Conservation (phyloP, 2,329 filamentous ascomycete species). For the Fusarium virguliforme region DNA sequence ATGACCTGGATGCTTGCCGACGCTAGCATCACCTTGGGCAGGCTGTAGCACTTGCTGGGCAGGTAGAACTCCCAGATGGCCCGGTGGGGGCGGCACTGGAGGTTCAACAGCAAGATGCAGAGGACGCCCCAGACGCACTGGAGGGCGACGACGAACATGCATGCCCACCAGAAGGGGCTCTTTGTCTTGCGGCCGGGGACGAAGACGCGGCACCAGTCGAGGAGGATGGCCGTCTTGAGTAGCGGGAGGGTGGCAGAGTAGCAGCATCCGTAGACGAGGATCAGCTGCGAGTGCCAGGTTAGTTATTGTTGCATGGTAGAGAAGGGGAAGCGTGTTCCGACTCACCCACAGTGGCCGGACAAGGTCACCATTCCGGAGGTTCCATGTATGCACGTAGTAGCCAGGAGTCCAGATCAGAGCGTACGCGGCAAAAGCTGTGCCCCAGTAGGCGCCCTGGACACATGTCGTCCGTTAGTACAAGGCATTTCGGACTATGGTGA, state of each 20-base stretch:
- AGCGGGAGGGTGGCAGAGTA: slow-evolving; percentile 30
- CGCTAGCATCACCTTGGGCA: slow-evolving; percentile 24
- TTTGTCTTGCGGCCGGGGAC: slow-evolving; percentile 8
- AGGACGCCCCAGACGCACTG: slow-evolving; percentile 28
- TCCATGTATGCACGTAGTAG: slow-evolving; percentile 33
- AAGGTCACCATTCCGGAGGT: slow-evolving; percentile 23
- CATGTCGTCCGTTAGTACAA: background rate
- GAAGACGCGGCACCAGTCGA: slow-evolving; percentile 35
- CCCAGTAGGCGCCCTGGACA: slow-evolving; percentile 30
- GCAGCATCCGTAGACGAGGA: slow-evolving; percentile 32
- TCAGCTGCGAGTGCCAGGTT: background rate
- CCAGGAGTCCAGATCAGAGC: slow-evolving; percentile 24
- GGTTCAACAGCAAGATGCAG: slow-evolving; percentile 30
- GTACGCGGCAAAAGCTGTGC: slow-evolving; percentile 25
- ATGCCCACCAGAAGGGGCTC: slow-evolving; percentile 32
- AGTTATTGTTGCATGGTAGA: background rate
- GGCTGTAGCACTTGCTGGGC: slow-evolving; percentile 22
- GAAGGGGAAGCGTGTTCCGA: background rate
- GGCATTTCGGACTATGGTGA: too few species aligned
- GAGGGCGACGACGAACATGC: slow-evolving; percentile 13
- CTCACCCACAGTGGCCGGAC: slow-evolving; percentile 25
- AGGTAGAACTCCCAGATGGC: slow-evolving; percentile 37
- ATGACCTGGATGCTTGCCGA: slow-evolving; percentile 29
- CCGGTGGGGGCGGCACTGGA: slow-evolving; percentile 29
- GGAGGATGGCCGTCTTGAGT: slow-evolving; percentile 28